Conservation (phyloP, 495 filamentous ascomycete species). For the Letharia lupina region DNA sequence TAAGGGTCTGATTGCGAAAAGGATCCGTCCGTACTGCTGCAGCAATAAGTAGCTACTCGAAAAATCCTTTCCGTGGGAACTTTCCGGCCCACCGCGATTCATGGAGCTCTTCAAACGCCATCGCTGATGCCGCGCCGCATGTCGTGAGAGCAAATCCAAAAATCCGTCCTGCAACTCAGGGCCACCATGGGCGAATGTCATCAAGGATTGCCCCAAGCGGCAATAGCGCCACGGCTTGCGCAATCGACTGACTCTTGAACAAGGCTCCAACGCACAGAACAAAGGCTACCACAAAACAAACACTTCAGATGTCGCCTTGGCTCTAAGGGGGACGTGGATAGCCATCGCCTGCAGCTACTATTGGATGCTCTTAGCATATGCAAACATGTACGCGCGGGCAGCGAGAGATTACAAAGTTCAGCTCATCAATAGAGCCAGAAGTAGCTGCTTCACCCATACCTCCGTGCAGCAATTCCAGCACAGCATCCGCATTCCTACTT, state of each 20-base stretch:
- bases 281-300: too few relatives aligned
- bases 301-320: too few relatives aligned
- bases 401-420: background rate
- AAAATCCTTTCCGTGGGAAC: background rate
- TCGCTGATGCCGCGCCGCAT: too few relatives aligned
- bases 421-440: background rate
- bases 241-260: too few relatives aligned
- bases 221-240: background rate
- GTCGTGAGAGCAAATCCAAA: too few relatives aligned
- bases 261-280: too few relatives aligned
- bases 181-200: background rate
- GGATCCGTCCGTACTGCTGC: too few relatives aligned
- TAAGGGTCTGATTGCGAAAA: background rate
- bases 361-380: background rate
- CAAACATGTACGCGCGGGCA: background rate
- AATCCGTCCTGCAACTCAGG: too few relatives aligned
- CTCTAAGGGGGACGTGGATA: too few relatives aligned
- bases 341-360: background rate
- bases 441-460: background rate
- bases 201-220: background rate
- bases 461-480: background rate
- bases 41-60: background rate
- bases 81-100: background rate
- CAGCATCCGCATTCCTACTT: constrained; percentile 15
- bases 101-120: too few relatives aligned